These are phyloP conservation scores for Russula ochroleuca DNA, from an alignment of 768 basidiomycete species.

Conservation along the genomic window DNA sequence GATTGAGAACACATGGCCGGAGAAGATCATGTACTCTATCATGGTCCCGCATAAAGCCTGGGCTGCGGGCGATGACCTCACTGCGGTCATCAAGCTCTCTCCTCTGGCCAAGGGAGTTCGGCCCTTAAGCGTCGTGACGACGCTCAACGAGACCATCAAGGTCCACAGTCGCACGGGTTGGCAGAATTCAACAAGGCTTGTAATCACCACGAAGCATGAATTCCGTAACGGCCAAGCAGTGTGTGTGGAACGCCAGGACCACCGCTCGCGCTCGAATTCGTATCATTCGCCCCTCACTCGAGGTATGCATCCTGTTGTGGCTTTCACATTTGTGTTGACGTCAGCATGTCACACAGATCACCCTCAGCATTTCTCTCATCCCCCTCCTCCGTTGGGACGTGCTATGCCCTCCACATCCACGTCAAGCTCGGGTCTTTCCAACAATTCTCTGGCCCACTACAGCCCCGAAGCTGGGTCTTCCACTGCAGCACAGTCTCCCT, in stretches of 20 bases:
- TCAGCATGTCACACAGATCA: not conserved
- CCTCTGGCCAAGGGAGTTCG: conserved; percentile 81
- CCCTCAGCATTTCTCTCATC: not conserved
- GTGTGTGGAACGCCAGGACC: conserved; percentile 32
- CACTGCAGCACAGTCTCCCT: not conserved
- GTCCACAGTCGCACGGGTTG: conserved; percentile 48
- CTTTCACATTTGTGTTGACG: not conserved
- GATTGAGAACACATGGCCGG: conserved; percentile 96
- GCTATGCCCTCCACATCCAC: not conserved
- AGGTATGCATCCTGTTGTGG: not conserved
- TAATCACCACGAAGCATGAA: conserved; percentile 64
- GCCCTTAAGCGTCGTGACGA: conserved; percentile 61
- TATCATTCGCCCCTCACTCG: conserved; percentile 20
- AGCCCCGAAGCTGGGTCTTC: conserved; percentile 15
- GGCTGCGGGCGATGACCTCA: conserved; percentile 83
- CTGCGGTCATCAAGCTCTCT: conserved; percentile 79
- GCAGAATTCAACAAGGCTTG: conserved; percentile 58
- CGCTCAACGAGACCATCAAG: conserved; percentile 72
- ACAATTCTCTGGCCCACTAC: not conserved
- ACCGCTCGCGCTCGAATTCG: conserved; percentile 27
- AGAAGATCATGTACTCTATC: conserved; percentile 93
- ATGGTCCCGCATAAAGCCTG: conserved; percentile 95
- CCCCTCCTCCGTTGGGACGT: not conserved
- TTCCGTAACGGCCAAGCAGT: conserved; percentile 55
- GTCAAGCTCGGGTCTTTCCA: not conserved